Base-by-base conservation (phyloP, 768 basidiomycete species). In the Vararia minispora region DNA sequence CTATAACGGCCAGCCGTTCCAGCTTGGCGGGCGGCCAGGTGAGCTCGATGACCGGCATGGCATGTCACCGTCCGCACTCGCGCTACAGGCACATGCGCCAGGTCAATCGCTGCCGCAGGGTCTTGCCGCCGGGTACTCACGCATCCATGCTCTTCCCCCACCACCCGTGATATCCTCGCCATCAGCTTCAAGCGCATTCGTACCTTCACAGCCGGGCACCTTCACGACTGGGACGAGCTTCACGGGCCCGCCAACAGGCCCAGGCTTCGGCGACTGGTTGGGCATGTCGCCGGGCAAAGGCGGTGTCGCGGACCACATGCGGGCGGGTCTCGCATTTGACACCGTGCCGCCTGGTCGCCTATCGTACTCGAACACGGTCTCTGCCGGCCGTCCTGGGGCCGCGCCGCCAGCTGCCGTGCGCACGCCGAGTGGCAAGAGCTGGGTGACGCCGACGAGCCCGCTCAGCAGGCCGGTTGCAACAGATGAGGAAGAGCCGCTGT, bases 21-120 rank as follows among this genome's bases (percentile, higher is more conserved):
- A 62, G 11, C 65, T 51, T 33, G 56, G 53, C 5, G n/a, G n/a
- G n/a, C 50, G 59, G 2, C 55, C 60, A 2, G 34, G 44, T 11
- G 51, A 49, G 3, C 29, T 40, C 7, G 57, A 55, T n/a, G 58
- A 60, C 8, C 51, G 52, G 10, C 60, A 53, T 36, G 57, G 59
- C 13, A 58, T 77, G 1, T 81, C 79, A 11, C 84, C 90, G 0
- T 72, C 76, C 20, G 65, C 82, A 20, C 71, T 78, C n/a, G 90
- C 87, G 1, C 63, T 92, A 28, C 84, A 88, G 52, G 66, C 79
- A 13, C 90, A 92, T 48, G 88, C 87, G 1, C 90, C 91, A 0
- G 90, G 90, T 2, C 87, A 91, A 59, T 82, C 78, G 58, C 66
- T 94, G 10, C 90, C 92, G 1, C 89, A 92, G 40, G 91, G 91